Base-by-base conservation (phyloP, 176 grass and related monocot genomes). In the Microstegium vimineum region DNA sequence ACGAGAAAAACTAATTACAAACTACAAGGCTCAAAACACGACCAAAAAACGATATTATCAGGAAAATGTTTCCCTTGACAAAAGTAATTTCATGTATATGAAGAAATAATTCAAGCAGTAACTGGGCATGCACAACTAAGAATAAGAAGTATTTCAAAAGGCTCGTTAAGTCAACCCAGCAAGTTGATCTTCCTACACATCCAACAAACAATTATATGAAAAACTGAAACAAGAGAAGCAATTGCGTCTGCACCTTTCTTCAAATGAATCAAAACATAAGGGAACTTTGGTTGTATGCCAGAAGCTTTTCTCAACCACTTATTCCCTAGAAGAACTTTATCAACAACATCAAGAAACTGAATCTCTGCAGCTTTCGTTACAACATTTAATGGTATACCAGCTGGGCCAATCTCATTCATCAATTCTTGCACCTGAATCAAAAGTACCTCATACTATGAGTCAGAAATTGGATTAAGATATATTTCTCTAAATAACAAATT, bases 281-380 rank as follows among this genome's bases (percentile, higher is more conserved):
- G 95, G 67, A 98, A 93, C 70, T 81, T 92, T 37, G 92, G 95
- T 77, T 98, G 92, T 85, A 98, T 91, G 14, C 92, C 90, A 35
- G 83, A 87, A 70, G 95, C 92, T 91, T 90, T 98, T 89, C 95
- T 90, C 77, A 98, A 85, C 92, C 92, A 98, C 86, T 94, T 98
- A 68, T 98, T 98, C 78, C 95, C 92, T 80, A 92, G 60, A 86
- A 97, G 88, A 56, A 94, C 75, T 86, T 86, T 94, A 84, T 95
- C 92, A 70, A 91, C 92, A 80, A 86, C 84, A 91, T 95, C 95
- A 83, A 91, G 86, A 78, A 94, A 77, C 45, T 91, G 89, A 86
- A 98, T 93, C 76, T 93, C 93, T 10, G 92, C 92, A 31, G 89
- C 89, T 90, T 95, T 95, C 52, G 95, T 91, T 86, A 91, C 84